phyloP scores from a whole-genome alignment of 2,329 filamentous ascomycete genomes.

The Hymenoscyphus infarciens region DNA sequence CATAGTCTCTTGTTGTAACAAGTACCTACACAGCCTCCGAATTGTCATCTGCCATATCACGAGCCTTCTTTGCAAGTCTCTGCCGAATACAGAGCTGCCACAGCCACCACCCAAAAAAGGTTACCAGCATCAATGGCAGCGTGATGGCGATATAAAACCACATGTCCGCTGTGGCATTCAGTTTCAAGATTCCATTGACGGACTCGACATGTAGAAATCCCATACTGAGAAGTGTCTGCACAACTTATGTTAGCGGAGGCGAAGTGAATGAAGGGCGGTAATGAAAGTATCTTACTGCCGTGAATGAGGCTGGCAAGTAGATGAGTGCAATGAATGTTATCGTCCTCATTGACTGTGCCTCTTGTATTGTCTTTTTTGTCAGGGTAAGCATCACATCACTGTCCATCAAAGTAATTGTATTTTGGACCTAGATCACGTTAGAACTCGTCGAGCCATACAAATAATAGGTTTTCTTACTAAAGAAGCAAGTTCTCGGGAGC shows the following conservation, averaged over 20 bases:
- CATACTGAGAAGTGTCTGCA: slow-evolving; percentile 5
- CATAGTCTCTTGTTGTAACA: neutral
- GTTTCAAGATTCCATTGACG: neutral
- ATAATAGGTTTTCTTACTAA: neutral
- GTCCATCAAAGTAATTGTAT: neutral
- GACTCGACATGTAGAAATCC: neutral
- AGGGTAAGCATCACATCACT: slow-evolving; percentile 1
- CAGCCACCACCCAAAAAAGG: neutral
- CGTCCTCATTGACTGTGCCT: slow-evolving; percentile 5
- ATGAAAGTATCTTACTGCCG: neutral
- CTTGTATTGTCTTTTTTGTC: neutral
- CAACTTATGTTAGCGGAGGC: neutral
- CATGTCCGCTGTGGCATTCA: slow-evolving; percentile 3
- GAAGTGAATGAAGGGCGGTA: neutral
- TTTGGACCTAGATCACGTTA: neutral
- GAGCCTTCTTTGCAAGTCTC: neutral
- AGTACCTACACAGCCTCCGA: neutral
- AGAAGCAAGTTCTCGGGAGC: neutral
- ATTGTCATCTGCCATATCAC: slow-evolving; percentile 5
- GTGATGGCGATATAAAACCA: slow-evolving; percentile 5
- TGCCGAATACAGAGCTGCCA: neutral
- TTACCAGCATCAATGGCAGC: slow-evolving; percentile 1
- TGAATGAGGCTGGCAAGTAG: slow-evolving; percentile 4
- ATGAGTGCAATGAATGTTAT: slow-evolving; percentile 1
- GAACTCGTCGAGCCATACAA: neutral